phyloP scores from a whole-genome alignment of 1,284 basidiomycete species.

The Coniferiporia sulphurascens region DNA sequence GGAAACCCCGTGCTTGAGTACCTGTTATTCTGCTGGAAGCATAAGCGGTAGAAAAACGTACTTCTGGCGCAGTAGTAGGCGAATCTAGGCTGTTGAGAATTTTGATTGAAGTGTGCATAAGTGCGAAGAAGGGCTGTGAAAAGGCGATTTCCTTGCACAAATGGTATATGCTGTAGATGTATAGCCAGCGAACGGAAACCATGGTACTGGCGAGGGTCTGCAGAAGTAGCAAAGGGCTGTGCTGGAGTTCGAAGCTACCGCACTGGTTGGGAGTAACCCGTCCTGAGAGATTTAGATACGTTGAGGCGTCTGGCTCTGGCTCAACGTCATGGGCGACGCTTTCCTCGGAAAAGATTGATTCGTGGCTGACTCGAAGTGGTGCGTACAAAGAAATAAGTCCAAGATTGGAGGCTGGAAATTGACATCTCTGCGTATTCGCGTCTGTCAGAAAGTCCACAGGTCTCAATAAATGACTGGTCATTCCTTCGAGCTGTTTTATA shows the following conservation, averaged over 20 bases:
- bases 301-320: background rate
- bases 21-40: background rate
- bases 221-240: background rate
- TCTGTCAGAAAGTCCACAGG: background rate
- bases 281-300: background rate
- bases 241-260: background rate
- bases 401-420: background rate
- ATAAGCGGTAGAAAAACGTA: conserved; percentile 21
- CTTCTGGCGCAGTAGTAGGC: conserved; percentile 53
- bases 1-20: background rate
- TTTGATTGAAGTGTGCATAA: conserved; percentile 60
- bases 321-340: background rate
- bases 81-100: conserved; percentile 51
- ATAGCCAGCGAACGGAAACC: background rate
- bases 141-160: conserved; percentile 44
- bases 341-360: conserved; percentile 17
- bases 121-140: conserved; percentile 56
- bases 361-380: conserved; percentile 21
- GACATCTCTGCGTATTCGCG: background rate
- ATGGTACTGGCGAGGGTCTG: background rate
- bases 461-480: background rate
- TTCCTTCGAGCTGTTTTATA: background rate
- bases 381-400: background rate
- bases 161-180: background rate
- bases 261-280: background rate